These are phyloP conservation scores for Trichoderma pleuroti DNA, from an alignment of 2,329 filamentous ascomycete species.

Conservation along the genomic window DNA sequence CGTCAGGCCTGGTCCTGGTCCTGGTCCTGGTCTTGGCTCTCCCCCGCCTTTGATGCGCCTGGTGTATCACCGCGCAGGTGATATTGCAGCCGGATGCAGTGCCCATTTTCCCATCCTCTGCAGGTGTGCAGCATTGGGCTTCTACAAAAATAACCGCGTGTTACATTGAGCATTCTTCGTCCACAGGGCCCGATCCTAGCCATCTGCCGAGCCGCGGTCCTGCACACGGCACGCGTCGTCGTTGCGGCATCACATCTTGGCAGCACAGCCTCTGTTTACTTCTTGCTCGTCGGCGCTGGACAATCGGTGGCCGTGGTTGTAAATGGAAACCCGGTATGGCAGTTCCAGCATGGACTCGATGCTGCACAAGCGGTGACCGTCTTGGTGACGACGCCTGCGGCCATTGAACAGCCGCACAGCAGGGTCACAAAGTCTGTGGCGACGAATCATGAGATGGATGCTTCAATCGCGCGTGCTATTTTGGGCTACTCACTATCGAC, in stretches of 20 bases:
- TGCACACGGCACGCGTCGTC: not conserved
- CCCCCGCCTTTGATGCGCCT: not conserved
- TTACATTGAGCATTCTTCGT: not conserved
- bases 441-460: not conserved
- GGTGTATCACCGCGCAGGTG: not conserved
- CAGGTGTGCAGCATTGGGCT: conserved; percentile 8
- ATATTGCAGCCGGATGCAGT: conserved; percentile 3
- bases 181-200: not conserved
- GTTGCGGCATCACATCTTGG: not conserved
- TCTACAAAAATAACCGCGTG: conserved; percentile 1
- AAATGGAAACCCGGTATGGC: conserved; percentile 19
- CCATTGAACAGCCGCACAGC: conserved; percentile 23
- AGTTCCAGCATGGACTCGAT: conserved; percentile 19
- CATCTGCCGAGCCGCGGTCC: not conserved
- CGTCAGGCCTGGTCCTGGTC: not conserved
- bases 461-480: not conserved
- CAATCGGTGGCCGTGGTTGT: conserved; percentile 20
- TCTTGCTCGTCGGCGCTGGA: not conserved
- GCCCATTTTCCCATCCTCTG: not conserved
- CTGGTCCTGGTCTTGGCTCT: not conserved
- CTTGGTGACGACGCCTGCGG: conserved; percentile 19
- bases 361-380: conserved; percentile 22
- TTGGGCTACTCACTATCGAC: conserved; percentile 18
- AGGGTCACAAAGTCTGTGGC: conserved; percentile 20
- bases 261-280: not conserved